Percentiles rank a stretch among this genome's conserved stretches.
Conservation (phyloP, 257 asterid species). For the Nicotiana otophora region DNA sequence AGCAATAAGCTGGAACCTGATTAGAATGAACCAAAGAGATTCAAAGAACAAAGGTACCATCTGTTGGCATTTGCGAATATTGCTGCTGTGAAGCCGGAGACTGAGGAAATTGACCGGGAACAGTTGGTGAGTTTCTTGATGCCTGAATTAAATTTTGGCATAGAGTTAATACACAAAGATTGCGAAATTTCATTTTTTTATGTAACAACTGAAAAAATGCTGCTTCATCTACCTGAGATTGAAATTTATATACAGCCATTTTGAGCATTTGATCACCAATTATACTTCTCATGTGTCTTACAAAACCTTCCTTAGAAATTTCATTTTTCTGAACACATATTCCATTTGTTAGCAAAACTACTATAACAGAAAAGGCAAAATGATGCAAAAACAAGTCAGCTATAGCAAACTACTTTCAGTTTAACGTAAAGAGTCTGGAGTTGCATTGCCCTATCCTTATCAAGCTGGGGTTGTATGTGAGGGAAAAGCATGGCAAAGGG, state of each 20-base stretch:
- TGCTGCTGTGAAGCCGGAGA: slow-evolving; percentile 50
- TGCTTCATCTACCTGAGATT: slow-evolving; percentile 49
- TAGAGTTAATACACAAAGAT: slow-evolving; percentile 17
- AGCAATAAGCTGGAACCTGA: slow-evolving; percentile 16
- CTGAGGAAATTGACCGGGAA: slow-evolving; percentile 47
- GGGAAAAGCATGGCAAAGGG: slow-evolving; percentile 92
- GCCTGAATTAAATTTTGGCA: slow-evolving; percentile 39
- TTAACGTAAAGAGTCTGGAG: slow-evolving; percentile 61
- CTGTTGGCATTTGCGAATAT: slow-evolving; percentile 39
- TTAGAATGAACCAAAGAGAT: slow-evolving; percentile 7
- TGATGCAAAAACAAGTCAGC: slow-evolving; percentile 13
- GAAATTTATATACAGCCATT: slow-evolving; percentile 79
- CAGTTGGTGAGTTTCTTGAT: slow-evolving; percentile 38
- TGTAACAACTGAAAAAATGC: not conserved
- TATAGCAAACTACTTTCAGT: slow-evolving; percentile 54
- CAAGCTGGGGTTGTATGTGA: slow-evolving; percentile 79
- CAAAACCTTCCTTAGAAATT: slow-evolving; percentile 74
- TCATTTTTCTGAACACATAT: slow-evolving; percentile 64
- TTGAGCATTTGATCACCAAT: slow-evolving; percentile 94
- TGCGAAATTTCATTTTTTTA: not conserved
- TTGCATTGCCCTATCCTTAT: slow-evolving; percentile 87
- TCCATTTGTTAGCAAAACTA: slow-evolving; percentile 14
- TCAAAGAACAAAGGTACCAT: slow-evolving; percentile 32
- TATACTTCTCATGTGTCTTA: slow-evolving; percentile 75
- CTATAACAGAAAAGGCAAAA: slow-evolving; percentile 13